These are phyloP conservation scores for Lepiota brunneoincarnata DNA, from an alignment of 768 basidiomycete species.

Conservation along the genomic window DNA sequence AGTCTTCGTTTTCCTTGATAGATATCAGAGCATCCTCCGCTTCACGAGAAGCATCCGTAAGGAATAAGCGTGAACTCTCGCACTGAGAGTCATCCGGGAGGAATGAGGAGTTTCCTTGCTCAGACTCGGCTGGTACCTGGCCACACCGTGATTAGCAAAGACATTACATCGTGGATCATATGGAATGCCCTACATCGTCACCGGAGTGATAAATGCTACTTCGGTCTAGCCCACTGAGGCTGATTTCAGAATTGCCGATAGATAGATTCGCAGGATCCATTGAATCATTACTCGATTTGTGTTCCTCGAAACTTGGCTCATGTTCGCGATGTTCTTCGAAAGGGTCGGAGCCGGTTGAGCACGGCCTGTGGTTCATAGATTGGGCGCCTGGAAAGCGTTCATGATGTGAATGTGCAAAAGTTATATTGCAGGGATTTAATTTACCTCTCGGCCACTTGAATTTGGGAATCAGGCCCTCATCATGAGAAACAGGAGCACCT, in stretches of 20 bases:
- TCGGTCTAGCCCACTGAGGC: constrained; percentile 15
- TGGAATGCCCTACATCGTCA: constrained; percentile 2
- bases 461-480: constrained; percentile 30
- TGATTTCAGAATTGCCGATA: constrained; percentile 26
- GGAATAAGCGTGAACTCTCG: not conserved
- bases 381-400: constrained; percentile 11
- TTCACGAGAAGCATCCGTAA: not conserved
- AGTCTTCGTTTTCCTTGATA: not conserved
- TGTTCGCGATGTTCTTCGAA: constrained; percentile 21
- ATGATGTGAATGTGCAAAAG: constrained; percentile 6
- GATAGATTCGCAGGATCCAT: constrained; percentile 26
- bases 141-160: not conserved
- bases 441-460: constrained; percentile 27
- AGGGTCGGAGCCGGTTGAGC: constrained; percentile 22
- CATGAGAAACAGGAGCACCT: constrained; percentile 5
- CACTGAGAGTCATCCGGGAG: constrained; percentile 1
- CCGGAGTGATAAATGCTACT: constrained; percentile 9
- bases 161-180: not conserved
- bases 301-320: constrained; percentile 21
- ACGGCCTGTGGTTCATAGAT: constrained; percentile 9
- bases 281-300: constrained; percentile 22
- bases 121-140: constrained; percentile 8
- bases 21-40: constrained; percentile 1
- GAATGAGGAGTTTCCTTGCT: not conserved
- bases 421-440: not conserved